Base-by-base conservation (phyloP, 2,329 filamentous ascomycete species). In the Diaporthe citri region DNA sequence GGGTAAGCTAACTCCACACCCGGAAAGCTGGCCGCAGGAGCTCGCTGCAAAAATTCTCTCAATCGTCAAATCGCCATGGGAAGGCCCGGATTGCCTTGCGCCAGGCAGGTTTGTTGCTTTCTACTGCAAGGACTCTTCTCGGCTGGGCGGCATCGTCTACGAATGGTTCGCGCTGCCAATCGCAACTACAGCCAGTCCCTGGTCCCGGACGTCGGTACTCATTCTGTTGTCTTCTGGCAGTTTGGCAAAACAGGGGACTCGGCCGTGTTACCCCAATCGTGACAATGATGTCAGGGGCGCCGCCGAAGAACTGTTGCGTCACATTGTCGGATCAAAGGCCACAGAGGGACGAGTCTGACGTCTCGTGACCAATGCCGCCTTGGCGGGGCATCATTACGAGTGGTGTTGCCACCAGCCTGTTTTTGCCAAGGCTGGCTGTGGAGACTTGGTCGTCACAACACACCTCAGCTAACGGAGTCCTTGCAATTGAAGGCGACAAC, bases 1-100 rank as follows among this genome's bases (percentile, higher is more conserved):
- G 64, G 70, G 75, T 76, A 76, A 76, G 75, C 60, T 28, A 34
- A 10, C n/a, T 17, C n/a, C 9, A 15, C 7, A 12, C 8, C 5
- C 15, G n/a, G 4, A 12, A 28, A 22, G 1, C 4, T 22, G 4
- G 5, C 13, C 46, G 31, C 64, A 36, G 9, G 46, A 52, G 64
- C 64, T 52, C 46, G 64, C 64, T n/a, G 15, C 52, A 3, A 39
- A 20, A 39, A 7, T 67, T 17, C 4, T 52, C 31, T 67, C 46
- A 13, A 25, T 48, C 39, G 46, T 39, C 46, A 52, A 52, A 25
- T n/a, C 64, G 13, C 64, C 31, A 28, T 6, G 28, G n/a, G 46
- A 51, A 48, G 20, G 7, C 20, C 4, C 10, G 17, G 0, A 13
- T n/a, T 20, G 34, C 12, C 12, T 66, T 15, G 15, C n/a, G 39